phyloP scores from a whole-genome alignment of 2,329 filamentous ascomycete genomes.

The Penicillium sp. region DNA sequence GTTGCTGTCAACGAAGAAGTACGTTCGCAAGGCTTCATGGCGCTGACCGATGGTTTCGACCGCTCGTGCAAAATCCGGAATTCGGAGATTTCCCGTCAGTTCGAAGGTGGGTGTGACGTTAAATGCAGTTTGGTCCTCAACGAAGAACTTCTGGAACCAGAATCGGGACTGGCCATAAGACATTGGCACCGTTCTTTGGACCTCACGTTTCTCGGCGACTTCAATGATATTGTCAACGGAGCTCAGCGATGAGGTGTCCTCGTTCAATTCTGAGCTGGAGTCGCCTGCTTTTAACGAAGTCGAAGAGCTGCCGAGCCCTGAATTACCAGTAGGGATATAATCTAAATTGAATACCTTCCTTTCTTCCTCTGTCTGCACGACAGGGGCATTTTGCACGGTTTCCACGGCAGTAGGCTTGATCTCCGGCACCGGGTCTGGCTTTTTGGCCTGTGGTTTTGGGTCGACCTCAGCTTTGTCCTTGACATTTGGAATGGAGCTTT shows the following conservation, averaged over 20 bases:
- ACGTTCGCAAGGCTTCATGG: constrained; percentile 36
- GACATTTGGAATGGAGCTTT: constrained; percentile 13
- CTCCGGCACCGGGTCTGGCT: background rate
- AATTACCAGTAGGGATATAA: background rate
- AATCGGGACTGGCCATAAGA: constrained; percentile 45
- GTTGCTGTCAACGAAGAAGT: constrained; percentile 25
- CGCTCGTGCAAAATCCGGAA: constrained; percentile 34
- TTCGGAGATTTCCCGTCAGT: constrained; percentile 34
- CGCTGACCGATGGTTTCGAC: constrained; percentile 29
- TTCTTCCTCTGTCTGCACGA: background rate
- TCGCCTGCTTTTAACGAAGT: constrained; percentile 11
- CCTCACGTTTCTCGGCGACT: background rate
- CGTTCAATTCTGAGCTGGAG: constrained; percentile 16
- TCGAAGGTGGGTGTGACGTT: constrained; percentile 40
- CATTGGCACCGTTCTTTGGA: constrained; percentile 25
- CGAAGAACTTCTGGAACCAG: constrained; percentile 33
- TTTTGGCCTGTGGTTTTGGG: background rate
- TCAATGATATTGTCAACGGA: constrained; percentile 5
- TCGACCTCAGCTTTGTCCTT: background rate
- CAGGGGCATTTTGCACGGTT: background rate
- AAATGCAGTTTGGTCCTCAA: constrained; percentile 39
- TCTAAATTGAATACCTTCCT: constrained; percentile 8
- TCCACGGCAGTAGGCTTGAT: background rate
- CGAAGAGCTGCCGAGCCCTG: constrained; percentile 9
- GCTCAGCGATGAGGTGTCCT: constrained; percentile 11